These are phyloP conservation scores for Rhexocercosporidium sp. DNA, from an alignment of 2,329 filamentous ascomycete species.

Conservation along the genomic window DNA sequence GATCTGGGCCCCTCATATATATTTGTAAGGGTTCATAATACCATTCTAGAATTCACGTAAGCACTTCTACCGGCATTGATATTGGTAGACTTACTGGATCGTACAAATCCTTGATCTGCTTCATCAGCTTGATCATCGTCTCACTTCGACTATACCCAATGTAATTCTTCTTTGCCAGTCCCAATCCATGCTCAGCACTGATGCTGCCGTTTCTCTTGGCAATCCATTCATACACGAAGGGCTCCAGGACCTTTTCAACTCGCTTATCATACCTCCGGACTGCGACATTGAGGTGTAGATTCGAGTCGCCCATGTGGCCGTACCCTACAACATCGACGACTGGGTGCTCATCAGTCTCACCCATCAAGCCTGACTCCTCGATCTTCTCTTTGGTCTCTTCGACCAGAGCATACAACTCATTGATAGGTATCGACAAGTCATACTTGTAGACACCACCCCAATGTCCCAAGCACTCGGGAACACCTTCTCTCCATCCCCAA, in stretches of 20 bases:
- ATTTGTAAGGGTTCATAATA: constrained; percentile 99
- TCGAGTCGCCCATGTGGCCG: constrained; percentile 97
- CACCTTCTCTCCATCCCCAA: constrained; percentile 93
- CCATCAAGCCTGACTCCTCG: constrained; percentile 74
- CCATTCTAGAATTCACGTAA: constrained; percentile 70
- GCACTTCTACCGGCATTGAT: not conserved
- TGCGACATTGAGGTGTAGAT: constrained; percentile 90
- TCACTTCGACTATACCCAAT: constrained; percentile 91
- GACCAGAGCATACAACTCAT: constrained; percentile 86
- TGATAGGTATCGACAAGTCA: constrained; percentile 90
- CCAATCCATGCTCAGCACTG: constrained; percentile 94
- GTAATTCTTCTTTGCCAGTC: constrained; percentile 93
- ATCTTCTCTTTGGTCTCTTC: constrained; percentile 81
- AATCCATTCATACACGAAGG: constrained; percentile 98
- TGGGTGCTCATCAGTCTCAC: constrained; percentile 75
- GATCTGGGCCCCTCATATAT: constrained; percentile 59
- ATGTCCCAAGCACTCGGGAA: constrained; percentile 87
- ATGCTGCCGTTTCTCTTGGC: constrained; percentile 87
- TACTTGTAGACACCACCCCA: constrained; percentile 98
- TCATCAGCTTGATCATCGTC: constrained; percentile 89
- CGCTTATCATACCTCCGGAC: constrained; percentile 82
- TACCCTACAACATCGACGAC: constrained; percentile 94
- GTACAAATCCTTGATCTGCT: constrained; percentile 90
- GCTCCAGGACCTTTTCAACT: constrained; percentile 87
- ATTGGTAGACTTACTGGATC: constrained; percentile 75